A percentile compares a stretch with the other conserved stretches of the same genome.
Evolutionary conservation across 2,329 filamentous ascomycete genomes (phyloP).

Genomic region (Exophiala calicioides): DNA sequence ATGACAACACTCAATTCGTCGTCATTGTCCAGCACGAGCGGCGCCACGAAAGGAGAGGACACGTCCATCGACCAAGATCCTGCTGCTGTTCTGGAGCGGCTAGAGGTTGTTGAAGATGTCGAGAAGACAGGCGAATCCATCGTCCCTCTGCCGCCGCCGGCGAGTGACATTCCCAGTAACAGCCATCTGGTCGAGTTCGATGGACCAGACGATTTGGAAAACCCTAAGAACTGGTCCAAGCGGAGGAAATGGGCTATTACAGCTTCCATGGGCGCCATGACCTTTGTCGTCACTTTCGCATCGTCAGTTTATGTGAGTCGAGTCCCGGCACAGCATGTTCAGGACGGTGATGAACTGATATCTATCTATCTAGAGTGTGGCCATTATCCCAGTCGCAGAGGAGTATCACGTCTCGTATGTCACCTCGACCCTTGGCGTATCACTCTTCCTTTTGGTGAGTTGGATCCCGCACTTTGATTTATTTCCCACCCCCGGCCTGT

Average conservation of each 20-base stretch:
- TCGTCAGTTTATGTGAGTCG: conserved; percentile 41
- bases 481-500: no score
- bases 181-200: conserved; percentile 31
- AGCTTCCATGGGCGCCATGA: conserved; percentile 43
- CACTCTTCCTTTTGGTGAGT: conserved; percentile 49
- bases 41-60: no score
- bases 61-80: no score
- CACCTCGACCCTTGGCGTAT: conserved; percentile 53
- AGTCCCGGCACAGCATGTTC: conserved; percentile 22
- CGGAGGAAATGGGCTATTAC: conserved; percentile 47
- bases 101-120: conserved; percentile 4
- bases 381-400: conserved; percentile 42
- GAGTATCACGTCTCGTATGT: conserved; percentile 50
- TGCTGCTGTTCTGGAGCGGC: no score
- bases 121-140: conserved; percentile 3
- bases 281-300: conserved; percentile 52
- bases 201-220: conserved; percentile 32
- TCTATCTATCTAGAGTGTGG: conserved; percentile 32
- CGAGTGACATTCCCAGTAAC: no score
- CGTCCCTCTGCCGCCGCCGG: no score
- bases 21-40: no score
- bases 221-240: conserved; percentile 35
- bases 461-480: no score
- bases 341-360: conserved; percentile 4
- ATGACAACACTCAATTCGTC: no score